Evolutionary conservation across 345 rosid genomes (phyloP), one percentile per base, ranked within the genome.

Genomic region (Lagerstroemia speciosa): DNA sequence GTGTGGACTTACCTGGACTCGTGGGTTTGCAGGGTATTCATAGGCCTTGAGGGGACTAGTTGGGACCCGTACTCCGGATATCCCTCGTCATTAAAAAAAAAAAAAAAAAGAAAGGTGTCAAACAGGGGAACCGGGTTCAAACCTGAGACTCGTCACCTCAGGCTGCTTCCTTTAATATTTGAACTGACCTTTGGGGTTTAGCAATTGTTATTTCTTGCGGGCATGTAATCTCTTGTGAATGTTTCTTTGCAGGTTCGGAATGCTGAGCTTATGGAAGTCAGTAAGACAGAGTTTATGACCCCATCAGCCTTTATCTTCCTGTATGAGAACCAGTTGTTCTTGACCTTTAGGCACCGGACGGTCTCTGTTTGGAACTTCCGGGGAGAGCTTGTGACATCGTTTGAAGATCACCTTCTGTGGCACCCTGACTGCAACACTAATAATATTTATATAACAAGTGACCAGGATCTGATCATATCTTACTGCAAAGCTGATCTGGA

Each of bases 391-490:
- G 97, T 94, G 41, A 94, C 99, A 50, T 94, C 99, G 27, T 94
- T 94, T 70, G 99, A 94, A 78, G 99, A 94, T 75, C 99, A 94
- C 75, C 86, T 89, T 33, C 76, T 91, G 75, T 90, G 98, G 94
- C 94, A 91, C 82, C 97, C 96, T 0, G 98, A 93, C 78, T 93
- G 97, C 77, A 91, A 94, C 82, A 91, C 98, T 33, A 93, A 93
- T 76, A 93, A 90, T 70, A 93, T 91, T 71, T 93, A 93, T 78
- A 93, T 91, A 72, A 94, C 99, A 60, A 89, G 96, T 32, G 97
- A 89, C 83, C 99, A 91, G 79, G 96, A 94, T 83, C 97, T 94
- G 69, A 94, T 94, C 58, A 91, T 94, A 70, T 94, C 99, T 10
- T 91, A 94, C 74, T 94, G 99, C 89, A 94, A 94, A 78, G 97